Base-by-base conservation (phyloP, 176 grass and related monocot genomes). In the Chrysopogon serrulatus region DNA sequence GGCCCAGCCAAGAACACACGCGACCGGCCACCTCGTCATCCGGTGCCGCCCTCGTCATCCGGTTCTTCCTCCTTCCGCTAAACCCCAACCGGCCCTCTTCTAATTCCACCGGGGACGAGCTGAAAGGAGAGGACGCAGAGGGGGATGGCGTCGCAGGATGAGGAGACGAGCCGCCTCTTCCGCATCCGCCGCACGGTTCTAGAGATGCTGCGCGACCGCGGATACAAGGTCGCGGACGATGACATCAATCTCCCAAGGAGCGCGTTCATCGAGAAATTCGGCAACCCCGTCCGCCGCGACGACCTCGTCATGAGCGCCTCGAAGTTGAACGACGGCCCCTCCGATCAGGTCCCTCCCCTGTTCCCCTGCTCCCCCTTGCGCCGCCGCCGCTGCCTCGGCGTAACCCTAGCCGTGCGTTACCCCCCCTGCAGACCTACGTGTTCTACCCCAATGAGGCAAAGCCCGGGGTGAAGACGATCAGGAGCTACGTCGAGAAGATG, bases 401-500 rank as follows among this genome's bases (percentile, higher is more conserved):
- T 80, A 49, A 67, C 64, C 78, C 78, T 53, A 68, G 8, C 32
- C 23, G 32, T 65, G 47, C 49, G 47, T 23, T 27, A 8, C 11
- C 61, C n/a, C n/a, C n/a, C 57, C 24, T 47, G 37, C 79, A 94
- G 92, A 87, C 89, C 80, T 97, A 80, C 74, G 80, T 97, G 6
- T 97, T 97, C 82, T 97, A 88, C 47, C 94, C 92, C 3, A 86
- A 87, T 26, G 92, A 97, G 34, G 2, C 90, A 2, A 97, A 97
- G 69, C 90, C 89, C 32, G 94, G 94, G 1, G 85, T 90, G 59
- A 97, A 97, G 75, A 89, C 88, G 39, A 84, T 97, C 78, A 97
- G 89, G 85, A 89, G 64, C 71, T 97, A 92, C 68, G 80, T 92
- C 44, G 94, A 97, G 32, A 93, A 79, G 84, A 92, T 97, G 94